Base-by-base conservation (phyloP, 192 early-diverging fungal genomes). In the Coemansia sp. region DNA sequence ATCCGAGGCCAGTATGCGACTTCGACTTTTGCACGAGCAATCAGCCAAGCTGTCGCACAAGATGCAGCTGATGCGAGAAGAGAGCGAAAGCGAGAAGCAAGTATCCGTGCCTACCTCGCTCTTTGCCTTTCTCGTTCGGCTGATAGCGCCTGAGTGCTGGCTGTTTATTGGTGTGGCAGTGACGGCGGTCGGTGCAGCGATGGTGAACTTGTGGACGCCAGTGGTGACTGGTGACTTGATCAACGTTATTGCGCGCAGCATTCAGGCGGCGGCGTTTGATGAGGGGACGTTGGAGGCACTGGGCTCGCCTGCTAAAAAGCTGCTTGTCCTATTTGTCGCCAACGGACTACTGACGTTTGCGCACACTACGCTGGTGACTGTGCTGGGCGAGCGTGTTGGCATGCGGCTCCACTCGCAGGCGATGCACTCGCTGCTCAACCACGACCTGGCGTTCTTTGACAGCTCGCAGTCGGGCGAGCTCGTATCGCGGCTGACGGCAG, bases 361-460 rank as follows among this genome's bases (percentile, higher is more conserved):
- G 1, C 87, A 88, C 54, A 85, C 86, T n/a, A 67, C 83, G 17
- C 70, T 88, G 55, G 85, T 86, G 8, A 68, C 85, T 5, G 58
- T 73, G 1, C 74, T 88, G 57, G 87, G 87, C 40, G 87, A 86
- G 63, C 79, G 81, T n/a, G 60, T 88, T 0, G 82, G 83, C 2
- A 35, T 59, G 40, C 79, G 87, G 7, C 63, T 88, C 53, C 82
- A 81, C 21, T n/a, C 52, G 18, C 69, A 69, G 32, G 70, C 84
- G 3, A 81, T 87, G 58, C 41, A 61, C 0, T 67, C 83, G 33
- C 79, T 88, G 53, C 60, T 88, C 10, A 53, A 36, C 42, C 85
- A 87, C 57, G 87, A 88, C 53, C 75, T 88, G 53, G 70, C 76
- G 29, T 88, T 87, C 64, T 85, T 87, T 53, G 87, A 88, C 62